Conservation (phyloP, 2,329 filamentous ascomycete genomes). For the Pyrenophora tritici-repentis region DNA sequence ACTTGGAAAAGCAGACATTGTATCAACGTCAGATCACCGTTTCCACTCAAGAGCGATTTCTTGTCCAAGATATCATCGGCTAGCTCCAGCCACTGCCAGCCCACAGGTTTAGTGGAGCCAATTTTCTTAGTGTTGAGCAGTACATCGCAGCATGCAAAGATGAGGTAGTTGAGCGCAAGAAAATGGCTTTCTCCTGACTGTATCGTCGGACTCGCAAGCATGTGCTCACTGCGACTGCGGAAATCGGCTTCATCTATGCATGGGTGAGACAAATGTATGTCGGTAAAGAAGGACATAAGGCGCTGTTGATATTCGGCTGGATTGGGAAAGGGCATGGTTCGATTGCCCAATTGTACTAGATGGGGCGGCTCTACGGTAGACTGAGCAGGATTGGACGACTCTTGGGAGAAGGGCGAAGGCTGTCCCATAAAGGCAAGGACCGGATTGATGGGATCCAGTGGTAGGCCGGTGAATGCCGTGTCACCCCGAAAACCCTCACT, state of each 20-base stretch:
- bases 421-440: conserved; percentile 24
- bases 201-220: conserved; percentile 28
- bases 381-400: conserved; percentile 14
- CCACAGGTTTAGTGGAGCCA: conserved; percentile 19
- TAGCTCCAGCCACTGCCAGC: conserved; percentile 39
- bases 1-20: conserved; percentile 39
- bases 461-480: conserved; percentile 24
- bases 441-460: conserved; percentile 33
- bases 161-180: conserved; percentile 37
- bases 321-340: conserved; percentile 27
- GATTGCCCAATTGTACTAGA: conserved; percentile 26
- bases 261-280: conserved; percentile 33
- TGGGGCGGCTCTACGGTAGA: conserved; percentile 8
- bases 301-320: conserved; percentile 30
- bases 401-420: conserved; percentile 15
- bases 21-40: conserved; percentile 31
- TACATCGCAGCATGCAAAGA: conserved; percentile 35
- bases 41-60: conserved; percentile 24
- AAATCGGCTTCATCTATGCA: conserved; percentile 40
- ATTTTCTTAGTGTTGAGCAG: conserved; percentile 9
- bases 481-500: conserved; percentile 26
- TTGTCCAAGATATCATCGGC: conserved; percentile 38
- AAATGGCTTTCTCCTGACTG: conserved; percentile 27
- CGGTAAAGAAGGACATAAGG: conserved; percentile 34
- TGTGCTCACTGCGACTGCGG: conserved; percentile 25